Percentiles rank a stretch among this genome's conserved stretches.
These are phyloP conservation scores for Verticillium longisporum DNA, from an alignment of 2,329 filamentous ascomycete genomes.

Conservation along the genomic window DNA sequence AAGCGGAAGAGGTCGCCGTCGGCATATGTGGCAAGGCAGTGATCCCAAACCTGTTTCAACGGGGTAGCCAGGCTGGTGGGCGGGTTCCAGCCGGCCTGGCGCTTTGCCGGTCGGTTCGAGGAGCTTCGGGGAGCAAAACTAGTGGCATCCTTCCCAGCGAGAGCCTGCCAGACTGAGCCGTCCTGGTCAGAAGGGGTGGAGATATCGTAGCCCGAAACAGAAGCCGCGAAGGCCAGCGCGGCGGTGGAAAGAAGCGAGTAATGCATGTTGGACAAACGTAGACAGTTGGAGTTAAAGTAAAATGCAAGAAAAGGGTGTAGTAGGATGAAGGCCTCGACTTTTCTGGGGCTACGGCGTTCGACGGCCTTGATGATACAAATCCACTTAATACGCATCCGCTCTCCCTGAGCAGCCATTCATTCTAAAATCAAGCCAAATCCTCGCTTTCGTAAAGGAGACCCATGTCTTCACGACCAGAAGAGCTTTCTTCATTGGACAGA, in stretches of 20 bases:
- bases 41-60: conserved; percentile 22
- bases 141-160: conserved; percentile 5
- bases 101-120: conserved; percentile 19
- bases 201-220: conserved; percentile 13
- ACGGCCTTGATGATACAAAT: background rate
- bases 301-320: background rate
- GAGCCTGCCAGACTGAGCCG: conserved; percentile 18
- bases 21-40: conserved; percentile 18
- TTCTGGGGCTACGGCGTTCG: background rate
- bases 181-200: conserved; percentile 18
- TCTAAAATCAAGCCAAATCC: no score
- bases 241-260: conserved; percentile 13
- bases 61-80: conserved; percentile 15
- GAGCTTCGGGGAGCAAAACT: conserved; percentile 1
- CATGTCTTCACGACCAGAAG: background rate
- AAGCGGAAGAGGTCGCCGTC: conserved; percentile 14
- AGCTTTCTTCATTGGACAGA: background rate
- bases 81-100: conserved; percentile 19
- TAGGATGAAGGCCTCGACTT: no score
- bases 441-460: background rate
- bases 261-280: conserved; percentile 14
- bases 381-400: no score
- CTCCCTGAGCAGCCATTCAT: no score
- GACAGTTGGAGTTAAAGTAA: conserved; percentile 3
- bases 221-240: conserved; percentile 15